Conservation (phyloP, 441 rosid genomes). For the Erodium trifolium region DNA sequence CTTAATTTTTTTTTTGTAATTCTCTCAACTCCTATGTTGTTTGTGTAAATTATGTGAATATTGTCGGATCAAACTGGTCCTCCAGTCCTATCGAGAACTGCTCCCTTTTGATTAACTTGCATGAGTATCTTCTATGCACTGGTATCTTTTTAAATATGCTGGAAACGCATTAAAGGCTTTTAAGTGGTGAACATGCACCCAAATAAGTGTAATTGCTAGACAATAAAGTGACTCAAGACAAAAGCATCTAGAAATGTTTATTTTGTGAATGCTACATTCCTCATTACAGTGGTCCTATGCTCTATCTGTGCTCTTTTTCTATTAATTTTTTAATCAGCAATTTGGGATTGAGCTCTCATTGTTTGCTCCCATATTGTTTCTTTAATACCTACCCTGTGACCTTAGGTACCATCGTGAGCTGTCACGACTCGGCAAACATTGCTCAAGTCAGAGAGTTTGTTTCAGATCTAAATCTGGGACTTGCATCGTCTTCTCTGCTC, state of each 20-base stretch:
- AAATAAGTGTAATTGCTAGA: background rate
- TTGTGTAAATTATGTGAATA: background rate
- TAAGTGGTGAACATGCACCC: background rate
- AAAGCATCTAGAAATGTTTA: background rate
- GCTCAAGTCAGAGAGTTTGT: constrained; percentile 40
- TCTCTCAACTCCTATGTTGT: background rate
- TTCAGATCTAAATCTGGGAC: constrained; percentile 60
- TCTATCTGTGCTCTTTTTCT: background rate
- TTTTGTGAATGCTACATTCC: background rate
- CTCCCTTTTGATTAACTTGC: no score
- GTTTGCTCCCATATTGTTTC: background rate
- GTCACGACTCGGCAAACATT: constrained; percentile 37
- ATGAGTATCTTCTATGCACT: no score
- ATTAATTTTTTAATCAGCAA: constrained; percentile 4
- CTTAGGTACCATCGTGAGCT: constrained; percentile 33
- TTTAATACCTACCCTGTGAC: constrained; percentile 8
- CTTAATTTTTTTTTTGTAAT: background rate
- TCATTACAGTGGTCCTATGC: background rate
- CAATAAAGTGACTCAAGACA: background rate
- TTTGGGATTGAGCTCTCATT: constrained; percentile 4
- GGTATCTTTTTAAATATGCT: no score
- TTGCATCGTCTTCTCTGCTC: constrained; percentile 70
- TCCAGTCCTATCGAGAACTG: no score
- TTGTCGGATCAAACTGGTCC: background rate
- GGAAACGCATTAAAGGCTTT: background rate